Conservation (phyloP, 768 basidiomycete species). For the Mrakia frigida region DNA sequence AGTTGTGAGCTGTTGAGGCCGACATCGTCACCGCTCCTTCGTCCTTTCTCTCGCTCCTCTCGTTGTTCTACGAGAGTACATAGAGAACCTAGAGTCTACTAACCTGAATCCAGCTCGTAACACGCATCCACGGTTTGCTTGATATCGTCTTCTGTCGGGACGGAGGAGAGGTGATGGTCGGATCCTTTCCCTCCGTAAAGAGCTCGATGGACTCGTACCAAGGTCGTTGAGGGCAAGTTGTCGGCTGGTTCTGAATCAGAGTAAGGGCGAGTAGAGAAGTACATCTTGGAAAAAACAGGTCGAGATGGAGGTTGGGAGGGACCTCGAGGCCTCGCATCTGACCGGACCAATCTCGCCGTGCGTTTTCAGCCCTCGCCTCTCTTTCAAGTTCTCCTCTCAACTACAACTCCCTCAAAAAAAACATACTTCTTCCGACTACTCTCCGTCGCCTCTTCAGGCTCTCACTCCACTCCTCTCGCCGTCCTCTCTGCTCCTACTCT, state of each 20-base stretch:
- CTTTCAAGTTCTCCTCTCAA: neutral
- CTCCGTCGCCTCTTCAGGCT: neutral
- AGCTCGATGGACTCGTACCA: constrained; percentile 6
- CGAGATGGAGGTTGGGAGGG: neutral
- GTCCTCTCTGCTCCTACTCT: neutral
- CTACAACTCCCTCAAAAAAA: neutral
- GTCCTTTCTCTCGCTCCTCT: no score
- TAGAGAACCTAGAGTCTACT: neutral
- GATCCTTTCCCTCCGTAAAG: constrained; percentile 23
- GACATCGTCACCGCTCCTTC: no score
- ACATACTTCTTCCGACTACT: neutral
- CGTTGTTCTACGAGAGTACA: no score
- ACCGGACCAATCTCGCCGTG: neutral
- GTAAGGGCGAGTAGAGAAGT: neutral
- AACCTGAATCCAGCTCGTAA: constrained; percentile 27
- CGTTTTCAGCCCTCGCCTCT: neutral
- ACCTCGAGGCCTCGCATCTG: no score
- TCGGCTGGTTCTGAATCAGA: neutral
- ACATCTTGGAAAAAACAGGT: neutral
- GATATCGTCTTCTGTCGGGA: constrained; percentile 5
- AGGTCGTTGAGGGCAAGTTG: neutral
- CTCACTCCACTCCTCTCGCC: neutral
- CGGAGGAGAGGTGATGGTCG: neutral
- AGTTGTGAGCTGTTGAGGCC: no score
- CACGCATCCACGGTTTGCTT: constrained; percentile 4